Percentiles rank a stretch among this genome's conserved stretches.
These are phyloP conservation scores for Neckera pumila DNA, from an alignment of 225 moss, liverwort and hornwort genomes.

Conservation along the genomic window DNA sequence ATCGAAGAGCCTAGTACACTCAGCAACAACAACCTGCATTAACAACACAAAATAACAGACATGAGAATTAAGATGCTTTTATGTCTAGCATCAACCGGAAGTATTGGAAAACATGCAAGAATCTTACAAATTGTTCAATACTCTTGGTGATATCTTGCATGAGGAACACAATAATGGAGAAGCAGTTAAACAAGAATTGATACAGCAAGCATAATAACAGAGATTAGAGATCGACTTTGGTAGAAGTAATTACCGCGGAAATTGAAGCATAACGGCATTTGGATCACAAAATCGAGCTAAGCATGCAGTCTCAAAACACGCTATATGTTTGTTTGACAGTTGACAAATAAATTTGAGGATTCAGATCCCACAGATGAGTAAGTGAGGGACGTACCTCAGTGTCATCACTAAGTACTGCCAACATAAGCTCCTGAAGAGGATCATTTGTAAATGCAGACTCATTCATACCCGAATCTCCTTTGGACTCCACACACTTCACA, in stretches of 20 bases:
- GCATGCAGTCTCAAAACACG: background rate
- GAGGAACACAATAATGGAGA: background rate
- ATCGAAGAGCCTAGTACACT: constrained; percentile 78
- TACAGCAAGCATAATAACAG: background rate
- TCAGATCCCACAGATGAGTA: background rate
- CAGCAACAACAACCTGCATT: constrained; percentile 71
- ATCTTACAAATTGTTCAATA: background rate
- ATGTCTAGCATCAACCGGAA: background rate
- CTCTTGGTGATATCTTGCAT: background rate
- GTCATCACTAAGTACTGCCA: constrained; percentile 80
- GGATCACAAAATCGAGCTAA: background rate
- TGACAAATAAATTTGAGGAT: background rate
- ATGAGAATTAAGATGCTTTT: background rate
- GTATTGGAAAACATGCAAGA: background rate
- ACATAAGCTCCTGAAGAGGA: constrained; percentile 62
- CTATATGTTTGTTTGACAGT: background rate
- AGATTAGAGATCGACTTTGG: background rate
- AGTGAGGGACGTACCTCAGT: constrained; percentile 57
- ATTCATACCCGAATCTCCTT: constrained; percentile 19
- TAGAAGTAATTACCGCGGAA: background rate
- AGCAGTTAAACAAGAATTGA: background rate
- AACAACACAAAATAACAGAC: background rate
- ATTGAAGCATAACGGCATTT: background rate
- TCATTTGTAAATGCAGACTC: constrained; percentile 28
- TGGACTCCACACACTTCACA: constrained; percentile 64